Percentiles rank a stretch among this genome's conserved stretches.
Conservation (phyloP, 108 stramenopile genomes). For the Schizochytrium sp. region DNA sequence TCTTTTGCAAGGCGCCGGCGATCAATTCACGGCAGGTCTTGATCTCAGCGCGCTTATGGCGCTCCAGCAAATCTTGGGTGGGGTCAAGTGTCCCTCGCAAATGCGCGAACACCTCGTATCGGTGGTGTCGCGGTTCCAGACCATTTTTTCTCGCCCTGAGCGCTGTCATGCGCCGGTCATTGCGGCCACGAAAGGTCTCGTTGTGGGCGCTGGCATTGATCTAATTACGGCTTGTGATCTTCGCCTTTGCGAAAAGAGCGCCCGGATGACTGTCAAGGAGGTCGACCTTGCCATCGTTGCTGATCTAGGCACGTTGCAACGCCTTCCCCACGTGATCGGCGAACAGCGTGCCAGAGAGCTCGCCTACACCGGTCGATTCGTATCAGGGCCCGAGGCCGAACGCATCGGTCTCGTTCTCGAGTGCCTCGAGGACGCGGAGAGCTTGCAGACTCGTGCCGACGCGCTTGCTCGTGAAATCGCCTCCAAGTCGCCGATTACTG, state of each 20-base stretch:
- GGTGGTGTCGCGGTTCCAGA: not conserved
- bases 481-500: not conserved
- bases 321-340: not conserved
- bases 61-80: not conserved
- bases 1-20: not conserved
- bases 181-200: not conserved
- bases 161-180: not conserved
- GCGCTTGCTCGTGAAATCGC: not conserved
- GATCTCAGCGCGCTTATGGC: not conserved
- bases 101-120: not conserved
- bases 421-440: not conserved
- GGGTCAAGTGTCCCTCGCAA: not conserved
- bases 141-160: not conserved
- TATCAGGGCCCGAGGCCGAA: not conserved
- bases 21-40: not conserved
- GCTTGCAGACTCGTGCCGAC: not conserved
- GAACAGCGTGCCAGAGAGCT: constrained; percentile 16
- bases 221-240: constrained; percentile 14
- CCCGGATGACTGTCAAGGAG: not conserved
- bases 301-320: constrained; percentile 3
- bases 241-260: not conserved
- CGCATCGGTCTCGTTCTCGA: not conserved
- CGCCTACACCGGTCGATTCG: not conserved
- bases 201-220: constrained; percentile 10
- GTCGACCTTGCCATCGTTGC: constrained; percentile 17